Percentiles rank a stretch among this genome's conserved stretches.
Conservation (phyloP, 2,329 filamentous ascomycete species). For the Trichoderma polysporum region DNA sequence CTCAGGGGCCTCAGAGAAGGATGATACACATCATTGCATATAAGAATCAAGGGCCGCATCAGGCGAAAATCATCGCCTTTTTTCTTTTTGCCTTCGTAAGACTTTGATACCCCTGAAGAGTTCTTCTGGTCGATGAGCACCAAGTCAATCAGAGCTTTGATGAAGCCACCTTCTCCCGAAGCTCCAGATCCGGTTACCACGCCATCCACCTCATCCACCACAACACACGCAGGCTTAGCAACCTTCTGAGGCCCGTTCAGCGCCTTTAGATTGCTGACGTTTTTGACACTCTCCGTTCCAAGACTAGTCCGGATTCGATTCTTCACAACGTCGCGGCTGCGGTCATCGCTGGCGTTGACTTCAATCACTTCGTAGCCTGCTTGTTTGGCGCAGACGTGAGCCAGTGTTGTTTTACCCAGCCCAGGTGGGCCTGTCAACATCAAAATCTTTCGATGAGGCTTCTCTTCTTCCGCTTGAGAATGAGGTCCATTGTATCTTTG, state of each 20-base stretch:
- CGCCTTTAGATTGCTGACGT: constrained; percentile 61
- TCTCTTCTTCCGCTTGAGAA: constrained; percentile 62
- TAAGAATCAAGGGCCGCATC: constrained; percentile 83
- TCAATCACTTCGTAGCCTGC: constrained; percentile 96
- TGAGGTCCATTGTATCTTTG: constrained; percentile 43
- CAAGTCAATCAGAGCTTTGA: constrained; percentile 91
- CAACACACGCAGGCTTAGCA: constrained; percentile 84
- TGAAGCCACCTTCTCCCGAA: constrained; percentile 87
- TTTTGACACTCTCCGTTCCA: constrained; percentile 90
- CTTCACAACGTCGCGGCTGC: constrained; percentile 85
- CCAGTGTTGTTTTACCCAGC: constrained; percentile 91
- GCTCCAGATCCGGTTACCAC: constrained; percentile 77
- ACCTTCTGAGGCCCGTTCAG: constrained; percentile 61
- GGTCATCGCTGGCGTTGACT: constrained; percentile 96
- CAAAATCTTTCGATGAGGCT: constrained; percentile 80
- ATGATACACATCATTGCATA: constrained; percentile 97
- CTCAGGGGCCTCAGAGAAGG: constrained; percentile 81
- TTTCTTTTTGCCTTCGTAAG: constrained; percentile 45
- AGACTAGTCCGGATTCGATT: constrained; percentile 88
- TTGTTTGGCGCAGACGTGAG: constrained; percentile 92
- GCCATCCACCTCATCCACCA: constrained; percentile 96
- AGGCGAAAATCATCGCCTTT: constrained; percentile 85
- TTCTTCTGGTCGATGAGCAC: constrained; percentile 86
- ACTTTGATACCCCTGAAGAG: constrained; percentile 31
- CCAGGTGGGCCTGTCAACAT: constrained; percentile 90